phyloP scores from a whole-genome alignment of 1,284 basidiomycete genomes.

The Phellopilus nigrolimitatus region DNA sequence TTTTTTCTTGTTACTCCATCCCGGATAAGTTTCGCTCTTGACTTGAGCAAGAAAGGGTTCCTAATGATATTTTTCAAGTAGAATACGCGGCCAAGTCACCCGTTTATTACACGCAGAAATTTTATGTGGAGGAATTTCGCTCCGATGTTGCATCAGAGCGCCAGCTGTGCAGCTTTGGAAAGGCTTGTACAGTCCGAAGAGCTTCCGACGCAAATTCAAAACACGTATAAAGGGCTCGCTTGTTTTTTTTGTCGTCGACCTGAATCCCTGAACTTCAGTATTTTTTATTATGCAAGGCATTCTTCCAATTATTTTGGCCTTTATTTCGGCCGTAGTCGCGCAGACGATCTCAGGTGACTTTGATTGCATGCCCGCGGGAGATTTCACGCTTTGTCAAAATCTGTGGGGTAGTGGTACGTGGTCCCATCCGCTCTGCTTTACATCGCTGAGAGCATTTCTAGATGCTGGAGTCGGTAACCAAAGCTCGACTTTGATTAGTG shows the following conservation, averaged over 20 bases:
- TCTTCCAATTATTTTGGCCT: conserved; percentile 9
- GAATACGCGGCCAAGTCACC: too few species aligned
- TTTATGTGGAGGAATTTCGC: conserved; percentile 2
- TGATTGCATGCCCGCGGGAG: conserved; percentile 41
- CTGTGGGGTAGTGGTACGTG: conserved; percentile 46
- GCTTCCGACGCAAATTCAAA: too few species aligned
- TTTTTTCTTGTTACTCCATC: too few species aligned
- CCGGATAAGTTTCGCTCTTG: too few species aligned
- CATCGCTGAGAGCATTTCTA: conserved; percentile 18
- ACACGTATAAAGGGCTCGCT: not conserved
- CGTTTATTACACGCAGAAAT: too few species aligned
- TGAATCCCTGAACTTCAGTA: not conserved
- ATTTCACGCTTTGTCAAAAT: conserved; percentile 51
- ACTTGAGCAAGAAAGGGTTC: too few species aligned
- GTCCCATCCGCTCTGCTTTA: conserved; percentile 22
- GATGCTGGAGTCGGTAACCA: conserved; percentile 46
- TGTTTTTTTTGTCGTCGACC: not conserved
- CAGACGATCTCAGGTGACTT: conserved; percentile 40
- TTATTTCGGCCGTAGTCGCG: conserved; percentile 24
- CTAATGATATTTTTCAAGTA: too few species aligned
- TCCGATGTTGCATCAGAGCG: not conserved
- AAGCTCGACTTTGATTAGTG: conserved; percentile 42
- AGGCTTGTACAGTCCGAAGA: too few species aligned
- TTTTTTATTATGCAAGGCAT: not conserved
- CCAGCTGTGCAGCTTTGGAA: too few species aligned